phyloP scores from a whole-genome alignment of 1,139 yeast species.

The Suhomyces terraborum region DNA sequence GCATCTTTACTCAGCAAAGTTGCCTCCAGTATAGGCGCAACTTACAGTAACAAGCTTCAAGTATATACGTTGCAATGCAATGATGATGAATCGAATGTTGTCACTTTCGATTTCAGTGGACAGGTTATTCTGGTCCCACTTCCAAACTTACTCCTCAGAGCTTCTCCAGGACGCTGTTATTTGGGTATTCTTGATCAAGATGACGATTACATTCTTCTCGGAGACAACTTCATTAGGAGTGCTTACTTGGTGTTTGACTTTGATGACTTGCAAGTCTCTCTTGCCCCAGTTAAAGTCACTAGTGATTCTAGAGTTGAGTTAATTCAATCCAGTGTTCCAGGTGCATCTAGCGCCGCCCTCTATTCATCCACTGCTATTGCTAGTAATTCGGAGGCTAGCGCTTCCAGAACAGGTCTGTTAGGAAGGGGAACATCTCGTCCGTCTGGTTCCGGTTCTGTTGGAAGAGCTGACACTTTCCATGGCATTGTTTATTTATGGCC shows the following conservation, averaged over 20 bases:
- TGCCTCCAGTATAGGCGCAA: conserved; percentile 33
- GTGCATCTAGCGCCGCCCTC: conserved; percentile 42
- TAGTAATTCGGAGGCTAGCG: conserved; percentile 14
- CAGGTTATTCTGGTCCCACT: conserved; percentile 48
- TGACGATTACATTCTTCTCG: conserved; percentile 41
- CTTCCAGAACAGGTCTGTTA: conserved; percentile 13
- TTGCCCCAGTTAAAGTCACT: conserved; percentile 61
- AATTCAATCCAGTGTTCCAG: conserved; percentile 45
- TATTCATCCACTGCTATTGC: conserved; percentile 32
- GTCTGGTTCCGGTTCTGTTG: neutral
- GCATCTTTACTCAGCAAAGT: conserved; percentile 26
- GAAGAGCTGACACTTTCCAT: neutral
- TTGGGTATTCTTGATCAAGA: conserved; percentile 34
- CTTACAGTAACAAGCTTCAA: conserved; percentile 31
- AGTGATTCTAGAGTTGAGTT: conserved; percentile 45
- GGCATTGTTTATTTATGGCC: neutral
- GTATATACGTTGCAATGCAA: conserved; percentile 34
- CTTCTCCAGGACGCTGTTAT: conserved; percentile 22
- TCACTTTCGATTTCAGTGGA: conserved; percentile 56
- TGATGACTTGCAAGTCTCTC: conserved; percentile 60
- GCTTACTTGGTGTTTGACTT: conserved; percentile 81
- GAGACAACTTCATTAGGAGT: conserved; percentile 72
- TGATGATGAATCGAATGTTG: conserved; percentile 19
- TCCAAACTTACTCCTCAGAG: conserved; percentile 31
- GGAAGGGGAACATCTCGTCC: neutral